These are phyloP conservation scores for Colletotrichum incanum DNA, from an alignment of 2,329 filamentous ascomycete species.

Conservation along the genomic window DNA sequence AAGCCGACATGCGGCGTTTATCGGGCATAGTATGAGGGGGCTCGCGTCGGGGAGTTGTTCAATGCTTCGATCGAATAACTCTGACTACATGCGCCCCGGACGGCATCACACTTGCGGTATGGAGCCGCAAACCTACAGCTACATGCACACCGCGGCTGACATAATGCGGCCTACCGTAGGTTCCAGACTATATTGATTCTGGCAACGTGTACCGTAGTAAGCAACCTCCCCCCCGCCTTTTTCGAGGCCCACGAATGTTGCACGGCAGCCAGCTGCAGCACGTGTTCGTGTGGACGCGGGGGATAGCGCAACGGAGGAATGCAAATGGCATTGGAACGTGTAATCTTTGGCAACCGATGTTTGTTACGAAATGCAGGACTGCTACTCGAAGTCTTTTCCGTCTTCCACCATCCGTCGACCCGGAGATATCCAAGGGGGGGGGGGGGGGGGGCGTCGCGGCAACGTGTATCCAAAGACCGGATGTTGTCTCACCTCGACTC, in stretches of 20 bases:
- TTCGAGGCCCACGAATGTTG: conserved; percentile 39
- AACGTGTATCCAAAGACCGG: background rate
- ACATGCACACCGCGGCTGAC: background rate
- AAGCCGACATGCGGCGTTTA: conserved; percentile 12
- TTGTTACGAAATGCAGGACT: conserved; percentile 6
- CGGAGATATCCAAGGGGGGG: conserved; percentile 3
- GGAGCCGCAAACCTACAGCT: background rate
- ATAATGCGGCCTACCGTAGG: background rate
- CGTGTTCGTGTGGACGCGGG: conserved; percentile 27
- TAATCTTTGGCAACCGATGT: background rate
- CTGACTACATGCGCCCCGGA: conserved; percentile 3
- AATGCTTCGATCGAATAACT: background rate
- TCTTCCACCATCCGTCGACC: background rate
- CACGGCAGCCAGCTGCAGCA: conserved; percentile 33
- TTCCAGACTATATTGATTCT: conserved; percentile 7
- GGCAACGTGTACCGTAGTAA: conserved; percentile 19
- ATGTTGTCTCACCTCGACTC: conserved; percentile 12
- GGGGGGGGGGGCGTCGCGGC: conserved; percentile 13
- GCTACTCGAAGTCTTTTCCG: conserved; percentile 10
- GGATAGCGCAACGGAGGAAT: conserved; percentile 21
- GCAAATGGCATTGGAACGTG: conserved; percentile 10
- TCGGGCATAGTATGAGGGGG: conserved; percentile 11
- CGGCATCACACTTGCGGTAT: background rate
- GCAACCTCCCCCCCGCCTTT: background rate
- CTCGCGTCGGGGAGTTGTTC: background rate